Evolutionary conservation across 768 basidiomycete genomes (phyloP).

Genomic region (Hericium rajendrae): DNA sequence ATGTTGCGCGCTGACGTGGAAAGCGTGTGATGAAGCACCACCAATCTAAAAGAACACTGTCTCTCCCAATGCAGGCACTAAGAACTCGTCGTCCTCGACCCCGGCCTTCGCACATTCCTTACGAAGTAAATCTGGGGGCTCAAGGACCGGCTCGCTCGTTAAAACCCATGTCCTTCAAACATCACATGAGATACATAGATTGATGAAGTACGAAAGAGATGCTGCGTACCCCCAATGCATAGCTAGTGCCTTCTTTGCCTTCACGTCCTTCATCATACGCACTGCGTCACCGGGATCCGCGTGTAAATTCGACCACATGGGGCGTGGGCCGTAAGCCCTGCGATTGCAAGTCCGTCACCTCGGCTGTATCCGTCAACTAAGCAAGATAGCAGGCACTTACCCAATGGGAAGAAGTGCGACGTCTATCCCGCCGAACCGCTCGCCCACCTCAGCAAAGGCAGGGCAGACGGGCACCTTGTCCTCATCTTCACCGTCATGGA

Average conservation of each 20-base stretch:
- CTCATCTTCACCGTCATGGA: conserved; percentile 37
- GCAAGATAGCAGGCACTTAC: conserved; percentile 21
- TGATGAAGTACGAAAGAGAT: not conserved
- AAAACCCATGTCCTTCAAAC: conserved; percentile 42
- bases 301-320: conserved; percentile 51
- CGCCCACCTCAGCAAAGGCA: conserved; percentile 64
- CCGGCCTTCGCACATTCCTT: conserved; percentile 42
- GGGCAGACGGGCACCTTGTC: conserved; percentile 52
- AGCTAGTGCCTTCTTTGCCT: conserved; percentile 48
- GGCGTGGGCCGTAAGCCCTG: conserved; percentile 53
- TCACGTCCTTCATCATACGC: conserved; percentile 52
- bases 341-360: conserved; percentile 10
- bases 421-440: conserved; percentile 53
- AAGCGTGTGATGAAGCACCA: not conserved
- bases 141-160: conserved; percentile 44
- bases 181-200: not conserved
- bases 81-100: conserved; percentile 45
- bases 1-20: too few species aligned
- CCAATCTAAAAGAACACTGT: conserved; percentile 27
- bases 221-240: conserved; percentile 60
- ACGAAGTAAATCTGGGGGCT: conserved; percentile 47
- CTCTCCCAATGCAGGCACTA: conserved; percentile 51
- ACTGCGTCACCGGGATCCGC: conserved; percentile 62
- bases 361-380: not conserved
- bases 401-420: conserved; percentile 66